These are phyloP conservation scores for Yarrowia sp. DNA, from an alignment of 805 yeast species.

Conservation along the genomic window DNA sequence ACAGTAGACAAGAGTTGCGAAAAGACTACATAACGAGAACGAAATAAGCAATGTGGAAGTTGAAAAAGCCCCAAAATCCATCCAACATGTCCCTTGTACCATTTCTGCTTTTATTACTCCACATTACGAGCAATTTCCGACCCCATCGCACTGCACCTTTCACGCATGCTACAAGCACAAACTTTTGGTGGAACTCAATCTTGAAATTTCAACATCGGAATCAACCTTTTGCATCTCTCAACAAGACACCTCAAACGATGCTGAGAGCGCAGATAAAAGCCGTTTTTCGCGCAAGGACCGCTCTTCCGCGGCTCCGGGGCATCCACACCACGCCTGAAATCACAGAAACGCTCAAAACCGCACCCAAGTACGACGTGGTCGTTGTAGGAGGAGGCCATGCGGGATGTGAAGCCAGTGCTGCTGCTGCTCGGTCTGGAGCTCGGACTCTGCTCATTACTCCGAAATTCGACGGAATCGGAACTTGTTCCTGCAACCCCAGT, in stretches of 20 bases:
- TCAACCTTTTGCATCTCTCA: neutral
- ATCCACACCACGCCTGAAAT: slow-evolving; percentile 23
- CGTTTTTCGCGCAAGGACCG: neutral
- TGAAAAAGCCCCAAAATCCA: too few relatives aligned
- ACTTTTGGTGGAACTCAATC: slow-evolving; percentile 7
- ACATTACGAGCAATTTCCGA: too few relatives aligned
- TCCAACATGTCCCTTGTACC: too few relatives aligned
- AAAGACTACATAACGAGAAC: too few relatives aligned
- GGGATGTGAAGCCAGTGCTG: slow-evolving; percentile 97
- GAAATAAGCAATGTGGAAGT: too few relatives aligned
- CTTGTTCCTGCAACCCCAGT: slow-evolving; percentile 96
- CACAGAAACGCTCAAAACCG: slow-evolving; percentile 29
- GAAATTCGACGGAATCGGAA: slow-evolving; percentile 74
- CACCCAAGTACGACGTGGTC: slow-evolving; percentile 62
- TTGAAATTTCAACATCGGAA: slow-evolving; percentile 8
- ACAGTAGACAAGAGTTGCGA: too few relatives aligned
- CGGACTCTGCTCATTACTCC: slow-evolving; percentile 80
- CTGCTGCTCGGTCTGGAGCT: slow-evolving; percentile 84
- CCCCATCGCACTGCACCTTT: too few relatives aligned
- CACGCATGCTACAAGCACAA: neutral
- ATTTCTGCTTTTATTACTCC: too few relatives aligned
- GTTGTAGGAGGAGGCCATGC: slow-evolving; percentile 99
- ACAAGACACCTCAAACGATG: neutral
- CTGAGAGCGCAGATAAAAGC: slow-evolving; percentile 13
- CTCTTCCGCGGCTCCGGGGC: neutral